Evolutionary conservation across 352 stramenopile species (phyloP).

Genomic region (Phytophthora colocasiae): DNA sequence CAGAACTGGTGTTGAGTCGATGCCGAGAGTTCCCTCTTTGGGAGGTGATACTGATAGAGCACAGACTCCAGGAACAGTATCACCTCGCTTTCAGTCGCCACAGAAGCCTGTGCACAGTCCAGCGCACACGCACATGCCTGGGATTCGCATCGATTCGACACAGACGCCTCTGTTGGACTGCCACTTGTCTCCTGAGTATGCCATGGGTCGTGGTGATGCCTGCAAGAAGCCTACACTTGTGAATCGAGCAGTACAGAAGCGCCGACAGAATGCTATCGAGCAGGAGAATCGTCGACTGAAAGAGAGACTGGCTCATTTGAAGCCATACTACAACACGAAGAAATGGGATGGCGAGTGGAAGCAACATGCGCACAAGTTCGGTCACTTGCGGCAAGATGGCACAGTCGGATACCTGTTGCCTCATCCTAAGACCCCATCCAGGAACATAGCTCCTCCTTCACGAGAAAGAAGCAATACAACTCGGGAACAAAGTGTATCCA

Average conservation of each 20-base stretch:
- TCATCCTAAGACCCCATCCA: slow-evolving; percentile 30
- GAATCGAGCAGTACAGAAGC: slow-evolving; percentile 62
- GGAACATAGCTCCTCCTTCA: slow-evolving; percentile 14
- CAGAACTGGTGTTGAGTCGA: slow-evolving; percentile 4
- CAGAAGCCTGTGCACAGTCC: slow-evolving; percentile 52
- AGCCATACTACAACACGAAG: slow-evolving; percentile 74
- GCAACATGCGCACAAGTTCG: slow-evolving; percentile 57
- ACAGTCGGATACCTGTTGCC: slow-evolving; percentile 77
- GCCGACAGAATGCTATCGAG: slow-evolving; percentile 59
- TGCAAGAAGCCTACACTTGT: slow-evolving; percentile 74
- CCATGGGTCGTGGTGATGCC: slow-evolving; percentile 65
- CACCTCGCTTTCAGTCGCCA: slow-evolving; percentile 7
- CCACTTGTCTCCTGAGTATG: slow-evolving; percentile 71
- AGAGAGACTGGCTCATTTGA: slow-evolving; percentile 58
- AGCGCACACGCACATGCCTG: slow-evolving; percentile 69
- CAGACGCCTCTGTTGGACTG: slow-evolving; percentile 82
- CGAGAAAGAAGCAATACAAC: slow-evolving; percentile 19
- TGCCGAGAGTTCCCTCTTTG: slow-evolving; percentile 5
- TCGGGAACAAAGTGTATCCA: slow-evolving; percentile 13
- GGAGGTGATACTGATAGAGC: slow-evolving; percentile 3
- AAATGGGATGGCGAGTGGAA: slow-evolving; percentile 84
- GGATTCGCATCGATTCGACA: slow-evolving; percentile 67
- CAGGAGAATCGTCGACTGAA: slow-evolving; percentile 73
- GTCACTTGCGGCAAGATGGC: slow-evolving; percentile 68
- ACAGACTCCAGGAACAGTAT: slow-evolving; percentile 16